phyloP scores from a whole-genome alignment of 169 alveolate species.

The Pseudocohnilembus persalinus region DNA sequence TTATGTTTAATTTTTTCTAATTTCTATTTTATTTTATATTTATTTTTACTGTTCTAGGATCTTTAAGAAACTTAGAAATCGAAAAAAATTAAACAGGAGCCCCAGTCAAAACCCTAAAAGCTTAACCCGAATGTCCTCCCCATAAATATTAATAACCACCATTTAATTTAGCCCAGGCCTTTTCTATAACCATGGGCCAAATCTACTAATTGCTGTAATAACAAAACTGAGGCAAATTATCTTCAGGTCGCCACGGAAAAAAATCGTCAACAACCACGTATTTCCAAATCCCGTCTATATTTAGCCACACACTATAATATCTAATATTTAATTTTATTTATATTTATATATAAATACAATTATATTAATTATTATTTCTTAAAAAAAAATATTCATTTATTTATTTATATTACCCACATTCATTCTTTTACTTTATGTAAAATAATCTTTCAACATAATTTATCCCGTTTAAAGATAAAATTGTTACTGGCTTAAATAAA shows the following conservation, averaged over 20 bases:
- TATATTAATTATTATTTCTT: no score
- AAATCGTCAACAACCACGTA: slow-evolving; percentile 46
- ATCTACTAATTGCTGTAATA: slow-evolving; percentile 26
- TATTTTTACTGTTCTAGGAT: slow-evolving; percentile 9
- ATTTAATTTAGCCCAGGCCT: slow-evolving; percentile 62
- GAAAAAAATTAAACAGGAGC: slow-evolving; percentile 16
- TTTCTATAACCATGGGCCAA: slow-evolving; percentile 63
- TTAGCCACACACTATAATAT: slow-evolving; percentile 21
- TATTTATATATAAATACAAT: no score
- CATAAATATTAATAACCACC: slow-evolving; percentile 47
- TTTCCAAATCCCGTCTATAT: slow-evolving; percentile 33
- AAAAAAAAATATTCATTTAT: no score
- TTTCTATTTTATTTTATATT: no score
- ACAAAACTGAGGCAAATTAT: slow-evolving; percentile 39
- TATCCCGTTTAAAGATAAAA: slow-evolving; percentile 2
- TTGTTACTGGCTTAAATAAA: neutral
- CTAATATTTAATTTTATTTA: neutral
- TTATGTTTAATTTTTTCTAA: no score
- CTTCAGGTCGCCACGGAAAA: slow-evolving; percentile 51
- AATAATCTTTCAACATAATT: slow-evolving; percentile 8
- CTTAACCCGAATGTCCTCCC: slow-evolving; percentile 30
- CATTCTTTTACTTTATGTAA: neutral
- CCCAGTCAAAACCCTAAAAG: slow-evolving; percentile 24
- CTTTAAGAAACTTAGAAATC: slow-evolving; percentile 5
- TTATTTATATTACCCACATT: no score